Evolutionary conservation across 1,284 basidiomycete genomes (phyloP).

Genomic region (Apiotrichum gamsii): DNA sequence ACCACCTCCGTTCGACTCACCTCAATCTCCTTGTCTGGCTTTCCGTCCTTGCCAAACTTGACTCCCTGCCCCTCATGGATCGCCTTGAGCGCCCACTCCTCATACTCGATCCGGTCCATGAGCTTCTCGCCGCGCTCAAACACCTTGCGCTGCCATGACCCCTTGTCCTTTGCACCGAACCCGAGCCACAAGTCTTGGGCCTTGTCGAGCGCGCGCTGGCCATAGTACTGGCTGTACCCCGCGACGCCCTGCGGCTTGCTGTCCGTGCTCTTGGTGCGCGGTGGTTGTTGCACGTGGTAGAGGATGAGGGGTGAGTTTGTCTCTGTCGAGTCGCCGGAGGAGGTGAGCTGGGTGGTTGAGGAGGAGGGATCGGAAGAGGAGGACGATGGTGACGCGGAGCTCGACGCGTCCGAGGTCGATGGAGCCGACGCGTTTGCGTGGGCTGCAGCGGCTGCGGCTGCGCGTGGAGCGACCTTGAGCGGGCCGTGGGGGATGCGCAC

Average conservation of each 20-base stretch:
- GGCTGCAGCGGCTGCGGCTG: not conserved
- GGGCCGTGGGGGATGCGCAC: conserved; percentile 31
- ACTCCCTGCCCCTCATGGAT: conserved; percentile 36
- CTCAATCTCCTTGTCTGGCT: conserved; percentile 23
- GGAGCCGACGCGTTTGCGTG: conserved; percentile 6
- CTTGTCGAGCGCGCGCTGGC: conserved; percentile 26
- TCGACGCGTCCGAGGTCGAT: conserved; percentile 1
- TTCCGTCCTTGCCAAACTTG: conserved; percentile 29
- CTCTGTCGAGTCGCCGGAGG: too few relatives aligned
- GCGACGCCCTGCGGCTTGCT: too few relatives aligned
- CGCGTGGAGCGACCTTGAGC: conserved; percentile 3
- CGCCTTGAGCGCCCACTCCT: conserved; percentile 44
- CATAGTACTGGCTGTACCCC: too few relatives aligned
- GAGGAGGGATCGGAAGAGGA: conserved; percentile 18
- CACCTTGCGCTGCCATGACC: conserved; percentile 43
- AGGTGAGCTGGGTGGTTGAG: conserved; percentile 4
- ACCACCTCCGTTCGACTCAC: conserved; percentile 18
- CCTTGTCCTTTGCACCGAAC: conserved; percentile 34
- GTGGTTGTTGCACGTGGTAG: conserved; percentile 22
- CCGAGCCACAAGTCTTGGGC: conserved; percentile 41
- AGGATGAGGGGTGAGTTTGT: conserved; percentile 14
- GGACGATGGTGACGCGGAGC: conserved; percentile 7
- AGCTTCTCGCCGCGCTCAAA: conserved; percentile 43
- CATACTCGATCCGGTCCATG: conserved; percentile 47
- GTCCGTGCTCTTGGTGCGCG: not conserved